A percentile compares a stretch with the other conserved stretches of the same genome.
phyloP scores from a whole-genome alignment of 306 rosid genomes.

The Castanospermum australe region DNA sequence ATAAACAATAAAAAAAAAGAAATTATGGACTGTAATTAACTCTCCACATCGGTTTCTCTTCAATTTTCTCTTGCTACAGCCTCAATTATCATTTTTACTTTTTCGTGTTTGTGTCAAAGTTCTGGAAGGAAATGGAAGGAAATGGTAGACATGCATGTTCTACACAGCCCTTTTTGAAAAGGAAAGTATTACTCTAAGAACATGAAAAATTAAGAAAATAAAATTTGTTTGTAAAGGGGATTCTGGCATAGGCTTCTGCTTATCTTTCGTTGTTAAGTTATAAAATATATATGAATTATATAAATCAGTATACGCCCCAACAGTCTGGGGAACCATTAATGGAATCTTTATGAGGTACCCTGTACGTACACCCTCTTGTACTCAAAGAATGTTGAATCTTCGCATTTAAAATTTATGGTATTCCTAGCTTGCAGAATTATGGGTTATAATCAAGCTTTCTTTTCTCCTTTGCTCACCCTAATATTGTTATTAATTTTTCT shows the following conservation, averaged over 20 bases:
- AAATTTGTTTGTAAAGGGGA: not conserved
- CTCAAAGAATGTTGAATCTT: conserved; percentile 24
- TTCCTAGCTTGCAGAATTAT: not conserved
- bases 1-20: not conserved
- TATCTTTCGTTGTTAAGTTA: not conserved
- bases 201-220: not conserved
- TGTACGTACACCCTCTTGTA: conserved; percentile 9
- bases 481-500: not conserved
- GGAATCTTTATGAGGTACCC: conserved; percentile 8
- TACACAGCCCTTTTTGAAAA: not conserved
- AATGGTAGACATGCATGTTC: not conserved
- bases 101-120: not conserved
- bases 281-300: too few species aligned
- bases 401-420: not conserved
- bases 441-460: not conserved
- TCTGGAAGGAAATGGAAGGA: not conserved
- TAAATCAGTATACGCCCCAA: not conserved
- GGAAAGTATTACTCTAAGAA: not conserved
- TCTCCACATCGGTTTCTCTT: not conserved
- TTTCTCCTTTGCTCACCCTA: not conserved
- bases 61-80: not conserved
- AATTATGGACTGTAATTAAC: not conserved
- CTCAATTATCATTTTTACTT: too few species aligned
- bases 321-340: not conserved
- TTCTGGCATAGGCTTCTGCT: not conserved